phyloP scores from a whole-genome alignment of 768 basidiomycete genomes.

The Pleurotus djamor region DNA sequence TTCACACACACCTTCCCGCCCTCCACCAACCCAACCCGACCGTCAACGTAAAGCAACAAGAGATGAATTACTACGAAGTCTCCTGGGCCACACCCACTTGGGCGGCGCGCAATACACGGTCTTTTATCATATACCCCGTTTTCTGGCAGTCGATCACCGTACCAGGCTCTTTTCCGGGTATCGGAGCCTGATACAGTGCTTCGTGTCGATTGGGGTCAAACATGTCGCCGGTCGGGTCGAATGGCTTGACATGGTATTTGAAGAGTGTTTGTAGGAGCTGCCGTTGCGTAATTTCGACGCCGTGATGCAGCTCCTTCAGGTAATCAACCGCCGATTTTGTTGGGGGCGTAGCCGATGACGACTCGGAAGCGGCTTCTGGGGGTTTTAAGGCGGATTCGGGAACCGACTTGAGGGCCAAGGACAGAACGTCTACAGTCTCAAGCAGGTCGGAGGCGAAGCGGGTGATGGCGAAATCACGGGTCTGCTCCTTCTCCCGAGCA shows the following conservation, averaged over 20 bases:
- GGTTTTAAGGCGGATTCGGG: slow-evolving; percentile 45
- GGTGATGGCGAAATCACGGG: slow-evolving; percentile 90
- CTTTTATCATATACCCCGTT: slow-evolving; percentile 92
- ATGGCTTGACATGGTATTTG: slow-evolving; percentile 89
- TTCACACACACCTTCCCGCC: slow-evolving; percentile 3
- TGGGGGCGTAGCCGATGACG: slow-evolving; percentile 24
- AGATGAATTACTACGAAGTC: slow-evolving; percentile 13
- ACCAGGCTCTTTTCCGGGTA: slow-evolving; percentile 88
- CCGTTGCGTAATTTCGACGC: slow-evolving; percentile 91
- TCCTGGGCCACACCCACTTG: slow-evolving; percentile 96
- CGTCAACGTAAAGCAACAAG: neutral
- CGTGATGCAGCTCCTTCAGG: slow-evolving; percentile 73
- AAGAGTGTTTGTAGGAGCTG: slow-evolving; percentile 86
- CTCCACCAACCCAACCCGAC: neutral
- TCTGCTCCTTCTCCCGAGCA: slow-evolving; percentile 88
- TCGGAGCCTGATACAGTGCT: slow-evolving; percentile 90
- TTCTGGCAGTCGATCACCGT: slow-evolving; percentile 91
- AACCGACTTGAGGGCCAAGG: slow-evolving; percentile 80
- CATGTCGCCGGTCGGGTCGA: slow-evolving; percentile 87
- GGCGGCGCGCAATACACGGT: slow-evolving; percentile 88
- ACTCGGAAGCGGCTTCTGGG: slow-evolving; percentile 22
- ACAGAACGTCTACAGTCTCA: slow-evolving; percentile 88
- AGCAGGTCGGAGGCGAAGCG: slow-evolving; percentile 89
- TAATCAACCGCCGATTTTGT: slow-evolving; percentile 58
- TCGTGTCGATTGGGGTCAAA: slow-evolving; percentile 98